phyloP scores from a whole-genome alignment of 768 basidiomycete species.

The Hydnomerulius pinastri region DNA sequence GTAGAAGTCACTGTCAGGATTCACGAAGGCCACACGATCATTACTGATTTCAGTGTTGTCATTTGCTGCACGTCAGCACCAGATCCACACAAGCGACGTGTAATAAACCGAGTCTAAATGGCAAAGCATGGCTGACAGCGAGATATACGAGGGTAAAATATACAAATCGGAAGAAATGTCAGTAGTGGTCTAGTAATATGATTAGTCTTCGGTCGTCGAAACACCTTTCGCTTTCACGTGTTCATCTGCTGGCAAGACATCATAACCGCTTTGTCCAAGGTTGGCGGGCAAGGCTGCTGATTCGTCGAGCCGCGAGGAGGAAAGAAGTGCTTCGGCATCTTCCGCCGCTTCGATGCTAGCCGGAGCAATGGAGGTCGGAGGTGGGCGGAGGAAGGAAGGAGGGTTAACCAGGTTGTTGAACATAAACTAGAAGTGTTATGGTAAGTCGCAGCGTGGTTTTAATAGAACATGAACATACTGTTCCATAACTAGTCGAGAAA shows the following conservation, averaged over 20 bases:
- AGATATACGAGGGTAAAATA: background rate
- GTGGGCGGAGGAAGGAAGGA: slow-evolving; percentile 61
- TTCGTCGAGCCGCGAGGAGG: slow-evolving; percentile 58
- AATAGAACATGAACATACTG: slow-evolving; percentile 47
- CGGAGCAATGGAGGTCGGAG: slow-evolving; percentile 30
- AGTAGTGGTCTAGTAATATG: background rate
- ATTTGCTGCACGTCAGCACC: too few relatives aligned
- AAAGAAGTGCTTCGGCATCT: slow-evolving; percentile 55
- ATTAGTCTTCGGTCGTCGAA: slow-evolving; percentile 12
- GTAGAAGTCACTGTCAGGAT: too few relatives aligned
- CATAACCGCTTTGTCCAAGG: slow-evolving; percentile 81
- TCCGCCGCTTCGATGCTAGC: slow-evolving; percentile 50
- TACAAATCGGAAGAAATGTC: background rate
- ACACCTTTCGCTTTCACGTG: slow-evolving; percentile 23
- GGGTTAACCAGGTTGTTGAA: slow-evolving; percentile 81
- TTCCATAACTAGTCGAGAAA: slow-evolving; percentile 67
- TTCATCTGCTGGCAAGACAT: slow-evolving; percentile 65
- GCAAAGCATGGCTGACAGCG: background rate
- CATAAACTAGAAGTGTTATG: slow-evolving; percentile 57
- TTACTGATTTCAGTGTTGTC: too few relatives aligned
- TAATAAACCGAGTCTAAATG: too few relatives aligned
- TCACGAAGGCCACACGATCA: too few relatives aligned
- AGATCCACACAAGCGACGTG: too few relatives aligned
- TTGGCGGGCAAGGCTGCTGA: slow-evolving; percentile 82
- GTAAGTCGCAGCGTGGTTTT: slow-evolving; percentile 8